Evolutionary conservation across 2,329 filamentous ascomycete species (phyloP).

Genomic region (Xylaria sp.): DNA sequence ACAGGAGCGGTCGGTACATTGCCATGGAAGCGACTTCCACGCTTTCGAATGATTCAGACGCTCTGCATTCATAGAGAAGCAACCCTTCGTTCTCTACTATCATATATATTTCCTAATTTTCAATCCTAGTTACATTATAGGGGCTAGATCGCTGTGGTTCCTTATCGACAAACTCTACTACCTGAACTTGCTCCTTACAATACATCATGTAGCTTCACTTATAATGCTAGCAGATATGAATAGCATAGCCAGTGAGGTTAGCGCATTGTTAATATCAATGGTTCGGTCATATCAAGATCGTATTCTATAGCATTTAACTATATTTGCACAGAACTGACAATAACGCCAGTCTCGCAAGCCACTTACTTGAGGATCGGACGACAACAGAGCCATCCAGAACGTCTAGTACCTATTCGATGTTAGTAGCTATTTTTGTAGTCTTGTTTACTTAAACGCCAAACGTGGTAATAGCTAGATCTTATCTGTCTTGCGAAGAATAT

Average conservation of each 20-base stretch:
- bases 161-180: too few relatives aligned
- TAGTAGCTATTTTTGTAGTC: constrained; percentile 18
- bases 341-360: constrained; percentile 26
- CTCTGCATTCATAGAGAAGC: too few relatives aligned
- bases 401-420: constrained; percentile 28
- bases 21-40: too few relatives aligned
- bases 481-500: neutral
- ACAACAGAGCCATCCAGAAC: constrained; percentile 18
- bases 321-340: constrained; percentile 4
- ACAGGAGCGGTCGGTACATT: too few relatives aligned
- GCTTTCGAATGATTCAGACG: too few relatives aligned
- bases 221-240: constrained; percentile 5
- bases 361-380: constrained; percentile 11
- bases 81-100: too few relatives aligned
- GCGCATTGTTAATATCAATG: neutral
- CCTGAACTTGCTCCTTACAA: too few relatives aligned
- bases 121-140: too few relatives aligned
- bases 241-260: neutral
- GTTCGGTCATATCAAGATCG: neutral
- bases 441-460: neutral
- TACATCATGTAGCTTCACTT: neutral
- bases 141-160: neutral
- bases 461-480: neutral
- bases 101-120: neutral
- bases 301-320: neutral